A percentile compares a stretch with the other conserved stretches of the same genome.
Conservation (phyloP, 257 asterid genomes). For the Solanum raphanifolium region DNA sequence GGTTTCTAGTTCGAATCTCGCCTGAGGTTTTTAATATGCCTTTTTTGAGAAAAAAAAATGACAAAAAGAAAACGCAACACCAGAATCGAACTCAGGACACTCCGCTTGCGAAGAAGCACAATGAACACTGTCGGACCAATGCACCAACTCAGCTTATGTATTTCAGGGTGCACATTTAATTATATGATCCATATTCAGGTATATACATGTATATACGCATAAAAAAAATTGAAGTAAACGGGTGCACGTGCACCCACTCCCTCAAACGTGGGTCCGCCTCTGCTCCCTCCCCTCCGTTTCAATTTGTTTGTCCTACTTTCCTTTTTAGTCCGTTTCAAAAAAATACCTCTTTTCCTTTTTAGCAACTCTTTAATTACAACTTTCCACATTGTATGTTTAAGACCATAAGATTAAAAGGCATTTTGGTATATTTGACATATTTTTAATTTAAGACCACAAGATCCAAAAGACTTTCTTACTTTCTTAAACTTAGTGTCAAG, state of each 20-base stretch:
- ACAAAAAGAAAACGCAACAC: background rate
- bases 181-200: background rate
- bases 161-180: background rate
- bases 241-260: background rate
- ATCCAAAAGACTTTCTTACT: background rate
- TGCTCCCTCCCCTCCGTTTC: background rate
- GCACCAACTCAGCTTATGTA: background rate
- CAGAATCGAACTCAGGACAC: background rate
- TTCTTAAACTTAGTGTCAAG: background rate
- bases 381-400: background rate
- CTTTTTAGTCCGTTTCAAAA: background rate
- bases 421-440: background rate
- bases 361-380: background rate
- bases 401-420: background rate
- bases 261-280: background rate
- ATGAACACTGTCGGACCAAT: background rate
- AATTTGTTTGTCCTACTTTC: background rate
- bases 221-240: background rate
- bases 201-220: background rate
- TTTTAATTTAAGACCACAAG: background rate
- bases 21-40: background rate
- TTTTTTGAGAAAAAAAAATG: background rate
- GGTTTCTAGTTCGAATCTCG: background rate
- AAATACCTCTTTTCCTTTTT: background rate
- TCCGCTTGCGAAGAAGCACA: background rate